Evolutionary conservation across 2,329 filamentous ascomycete genomes (phyloP).

Genomic region (Stemphylium lycopersici): DNA sequence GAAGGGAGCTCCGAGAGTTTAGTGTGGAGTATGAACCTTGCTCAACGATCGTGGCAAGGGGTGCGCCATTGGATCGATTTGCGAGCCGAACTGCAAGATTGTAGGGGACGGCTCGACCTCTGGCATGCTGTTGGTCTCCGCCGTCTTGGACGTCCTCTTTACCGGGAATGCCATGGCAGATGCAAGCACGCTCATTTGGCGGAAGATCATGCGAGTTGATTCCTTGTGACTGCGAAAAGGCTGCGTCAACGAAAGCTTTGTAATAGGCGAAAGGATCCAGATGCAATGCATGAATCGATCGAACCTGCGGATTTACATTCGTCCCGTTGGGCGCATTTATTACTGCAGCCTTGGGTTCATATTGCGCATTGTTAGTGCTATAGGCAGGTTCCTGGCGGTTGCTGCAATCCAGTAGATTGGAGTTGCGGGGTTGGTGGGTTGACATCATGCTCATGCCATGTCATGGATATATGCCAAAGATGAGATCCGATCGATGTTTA

Average conservation of each 20-base stretch:
- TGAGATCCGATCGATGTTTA: constrained; percentile 20
- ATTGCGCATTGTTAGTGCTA: constrained; percentile 14
- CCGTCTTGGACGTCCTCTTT: constrained; percentile 4
- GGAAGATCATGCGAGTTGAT: constrained; percentile 3
- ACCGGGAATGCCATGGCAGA: constrained; percentile 3
- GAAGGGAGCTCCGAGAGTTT: constrained; percentile 40
- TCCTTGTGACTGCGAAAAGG: constrained; percentile 3
- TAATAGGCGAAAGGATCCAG: constrained; percentile 31
- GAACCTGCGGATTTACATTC: constrained; percentile 8
- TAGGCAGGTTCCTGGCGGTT: constrained; percentile 12
- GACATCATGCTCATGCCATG: constrained; percentile 14
- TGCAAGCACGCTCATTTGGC: constrained; percentile 23
- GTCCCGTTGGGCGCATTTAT: constrained; percentile 8
- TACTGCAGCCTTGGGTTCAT: constrained; percentile 15
- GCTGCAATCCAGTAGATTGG: constrained; percentile 17
- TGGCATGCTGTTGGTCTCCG: constrained; percentile 23
- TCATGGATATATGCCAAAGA: constrained; percentile 13
- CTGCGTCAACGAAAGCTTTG: constrained; percentile 23
- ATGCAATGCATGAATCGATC: constrained; percentile 7
- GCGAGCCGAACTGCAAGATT: constrained; percentile 34
- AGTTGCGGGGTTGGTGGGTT: not conserved
- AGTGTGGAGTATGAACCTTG: constrained; percentile 51
- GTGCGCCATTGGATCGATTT: constrained; percentile 44
- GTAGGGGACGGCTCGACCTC: constrained; percentile 28
- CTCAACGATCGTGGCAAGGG: constrained; percentile 54